Evolutionary conservation across 768 basidiomycete species (phyloP).

Genomic region (Russula virescens): DNA sequence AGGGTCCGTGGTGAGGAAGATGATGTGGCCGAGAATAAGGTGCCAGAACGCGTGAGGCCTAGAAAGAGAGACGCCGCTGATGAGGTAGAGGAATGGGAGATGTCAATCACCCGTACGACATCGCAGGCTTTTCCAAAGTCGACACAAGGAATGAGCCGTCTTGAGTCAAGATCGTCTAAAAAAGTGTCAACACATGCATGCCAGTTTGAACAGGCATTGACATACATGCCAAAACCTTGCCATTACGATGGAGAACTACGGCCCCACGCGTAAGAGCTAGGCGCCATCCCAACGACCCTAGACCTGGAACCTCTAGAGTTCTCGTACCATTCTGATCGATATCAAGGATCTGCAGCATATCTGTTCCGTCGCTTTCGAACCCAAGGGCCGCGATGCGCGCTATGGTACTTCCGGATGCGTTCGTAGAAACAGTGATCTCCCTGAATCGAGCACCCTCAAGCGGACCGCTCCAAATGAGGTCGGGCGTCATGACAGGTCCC

Average conservation of each 20-base stretch:
- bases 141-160: neutral
- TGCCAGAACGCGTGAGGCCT: slow-evolving; percentile 16
- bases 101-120: slow-evolving; percentile 4
- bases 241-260: slow-evolving; percentile 10
- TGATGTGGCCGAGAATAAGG: slow-evolving; percentile 1
- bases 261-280: slow-evolving; percentile 23
- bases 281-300: slow-evolving; percentile 30
- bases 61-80: slow-evolving; percentile 7
- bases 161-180: slow-evolving; percentile 6
- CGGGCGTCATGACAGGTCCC: slow-evolving; percentile 56
- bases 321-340: neutral
- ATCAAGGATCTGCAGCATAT: slow-evolving; percentile 14
- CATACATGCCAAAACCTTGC: slow-evolving; percentile 21
- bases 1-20: slow-evolving; percentile 30
- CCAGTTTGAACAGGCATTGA: neutral
- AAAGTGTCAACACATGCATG: neutral
- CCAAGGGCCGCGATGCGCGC: slow-evolving; percentile 17
- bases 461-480: slow-evolving; percentile 32
- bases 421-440: slow-evolving; percentile 15
- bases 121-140: slow-evolving; percentile 19
- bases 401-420: neutral
- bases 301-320: neutral
- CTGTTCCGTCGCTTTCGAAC: slow-evolving; percentile 1
- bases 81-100: neutral
- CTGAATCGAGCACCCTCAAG: slow-evolving; percentile 18